These are phyloP conservation scores for Hyaloperonospora arabidopsidis DNA, from an alignment of 352 stramenopile genomes.

Conservation along the genomic window DNA sequence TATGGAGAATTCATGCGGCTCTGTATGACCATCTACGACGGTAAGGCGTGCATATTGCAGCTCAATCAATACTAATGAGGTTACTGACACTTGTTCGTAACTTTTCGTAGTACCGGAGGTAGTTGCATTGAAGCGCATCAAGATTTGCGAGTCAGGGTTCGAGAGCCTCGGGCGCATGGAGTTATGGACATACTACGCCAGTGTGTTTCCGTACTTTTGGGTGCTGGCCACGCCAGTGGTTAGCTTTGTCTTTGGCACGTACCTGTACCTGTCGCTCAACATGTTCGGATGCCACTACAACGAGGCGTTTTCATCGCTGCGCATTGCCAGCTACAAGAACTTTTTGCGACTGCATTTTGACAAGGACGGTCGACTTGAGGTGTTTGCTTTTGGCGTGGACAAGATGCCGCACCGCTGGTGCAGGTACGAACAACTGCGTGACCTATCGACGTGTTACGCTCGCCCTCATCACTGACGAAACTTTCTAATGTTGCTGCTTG, in stretches of 20 bases:
- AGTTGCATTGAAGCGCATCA: slow-evolving; percentile 71
- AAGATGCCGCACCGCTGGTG: slow-evolving; percentile 85
- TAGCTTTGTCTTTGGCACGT: slow-evolving; percentile 74
- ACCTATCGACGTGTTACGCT: neutral
- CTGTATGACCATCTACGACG: slow-evolving; percentile 82
- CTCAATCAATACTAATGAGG: neutral
- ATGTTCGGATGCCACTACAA: slow-evolving; percentile 85
- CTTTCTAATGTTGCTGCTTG: neutral
- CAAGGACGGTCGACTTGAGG: slow-evolving; percentile 62
- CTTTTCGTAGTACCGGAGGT: slow-evolving; percentile 56
- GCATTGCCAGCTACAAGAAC: slow-evolving; percentile 87
- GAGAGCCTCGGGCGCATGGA: slow-evolving; percentile 60
- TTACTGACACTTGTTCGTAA: neutral
- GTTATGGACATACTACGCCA: slow-evolving; percentile 76
- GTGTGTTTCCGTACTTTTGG: slow-evolving; percentile 84
- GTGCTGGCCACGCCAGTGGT: slow-evolving; percentile 73
- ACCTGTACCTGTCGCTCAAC: slow-evolving; percentile 82
- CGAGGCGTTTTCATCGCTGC: slow-evolving; percentile 82
- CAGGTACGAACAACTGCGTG: slow-evolving; percentile 30
- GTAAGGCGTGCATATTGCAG: slow-evolving; percentile 22
- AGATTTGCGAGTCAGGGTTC: slow-evolving; percentile 68
- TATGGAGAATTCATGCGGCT: slow-evolving; percentile 66
- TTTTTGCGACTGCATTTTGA: slow-evolving; percentile 78
- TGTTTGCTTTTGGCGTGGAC: slow-evolving; percentile 83
- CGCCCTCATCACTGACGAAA: slow-evolving; percentile 3